phyloP scores from a whole-genome alignment of 441 rosid species.

The Codiaeum variegatum region DNA sequence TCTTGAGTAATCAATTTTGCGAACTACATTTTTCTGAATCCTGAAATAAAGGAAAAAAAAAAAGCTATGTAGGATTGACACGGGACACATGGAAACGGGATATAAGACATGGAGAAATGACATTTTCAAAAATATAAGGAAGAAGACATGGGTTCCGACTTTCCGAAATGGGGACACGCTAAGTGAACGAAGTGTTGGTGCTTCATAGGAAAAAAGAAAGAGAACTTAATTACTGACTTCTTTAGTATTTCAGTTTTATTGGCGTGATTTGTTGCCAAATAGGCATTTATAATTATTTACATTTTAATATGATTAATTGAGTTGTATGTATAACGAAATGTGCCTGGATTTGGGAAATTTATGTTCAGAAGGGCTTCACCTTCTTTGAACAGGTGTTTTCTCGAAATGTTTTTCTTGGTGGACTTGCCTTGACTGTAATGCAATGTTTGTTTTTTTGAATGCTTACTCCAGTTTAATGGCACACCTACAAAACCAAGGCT shows the following conservation, averaged over 20 bases:
- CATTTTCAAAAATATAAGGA: too few relatives aligned
- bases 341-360: background rate
- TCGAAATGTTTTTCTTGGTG: background rate
- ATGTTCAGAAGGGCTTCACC: background rate
- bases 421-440: background rate
- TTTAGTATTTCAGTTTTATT: background rate
- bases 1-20: background rate
- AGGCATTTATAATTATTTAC: too few relatives aligned
- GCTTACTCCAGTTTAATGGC: constrained; percentile 65
- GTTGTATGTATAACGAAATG: too few relatives aligned
- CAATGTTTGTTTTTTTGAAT: background rate
- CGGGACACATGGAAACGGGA: too few relatives aligned
- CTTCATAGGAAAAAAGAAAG: too few relatives aligned
- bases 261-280: background rate
- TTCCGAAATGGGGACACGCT: too few relatives aligned
- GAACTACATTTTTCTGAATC: background rate
- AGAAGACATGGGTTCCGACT: too few relatives aligned
- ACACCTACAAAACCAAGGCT: constrained; percentile 67
- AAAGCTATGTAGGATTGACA: too few relatives aligned
- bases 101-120: too few relatives aligned
- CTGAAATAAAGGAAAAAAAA: too few relatives aligned
- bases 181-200: too few relatives aligned
- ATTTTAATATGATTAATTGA: too few relatives aligned
- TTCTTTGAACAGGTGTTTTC: background rate
- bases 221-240: background rate